Conservation (phyloP, 2,329 filamentous ascomycete species). For the Epichloe glyceriae region DNA sequence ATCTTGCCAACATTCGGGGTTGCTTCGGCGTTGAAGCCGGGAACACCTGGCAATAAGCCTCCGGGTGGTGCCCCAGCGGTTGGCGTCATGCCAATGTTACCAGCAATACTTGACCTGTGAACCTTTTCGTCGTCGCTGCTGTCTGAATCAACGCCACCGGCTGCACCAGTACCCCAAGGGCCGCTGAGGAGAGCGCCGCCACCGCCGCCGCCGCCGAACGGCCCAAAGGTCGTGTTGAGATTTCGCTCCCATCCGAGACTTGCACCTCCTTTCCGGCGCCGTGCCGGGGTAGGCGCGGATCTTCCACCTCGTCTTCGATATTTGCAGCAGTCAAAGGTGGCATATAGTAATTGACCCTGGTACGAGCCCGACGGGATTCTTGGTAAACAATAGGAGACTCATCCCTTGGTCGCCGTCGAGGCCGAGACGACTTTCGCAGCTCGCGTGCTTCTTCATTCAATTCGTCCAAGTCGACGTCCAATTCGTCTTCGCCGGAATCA, state of each 20-base stretch:
- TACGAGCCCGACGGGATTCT: slow-evolving; percentile 39
- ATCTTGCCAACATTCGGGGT: slow-evolving; percentile 82
- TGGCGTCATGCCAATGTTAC: slow-evolving; percentile 50
- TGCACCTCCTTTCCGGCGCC: slow-evolving; percentile 49
- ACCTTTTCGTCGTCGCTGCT: slow-evolving; percentile 88
- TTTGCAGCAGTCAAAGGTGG: slow-evolving; percentile 49
- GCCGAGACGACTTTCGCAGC: slow-evolving; percentile 40
- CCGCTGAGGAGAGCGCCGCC: slow-evolving; percentile 59
- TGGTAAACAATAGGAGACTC: slow-evolving; percentile 46
- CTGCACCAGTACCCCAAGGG: slow-evolving; percentile 59
- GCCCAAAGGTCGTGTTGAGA: slow-evolving; percentile 80
- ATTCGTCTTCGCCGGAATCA: slow-evolving; percentile 44
- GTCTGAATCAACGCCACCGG: slow-evolving; percentile 78
- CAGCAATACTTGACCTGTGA: slow-evolving; percentile 43
- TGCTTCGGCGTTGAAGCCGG: slow-evolving; percentile 30
- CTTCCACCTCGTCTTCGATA: slow-evolving; percentile 61
- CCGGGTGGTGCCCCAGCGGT: slow-evolving; percentile 33
- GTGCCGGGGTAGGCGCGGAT: slow-evolving; percentile 54
- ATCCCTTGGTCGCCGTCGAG: slow-evolving; percentile 37
- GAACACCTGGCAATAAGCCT: slow-evolving; percentile 29
- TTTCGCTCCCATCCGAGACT: slow-evolving; percentile 59
- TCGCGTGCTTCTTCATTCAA: slow-evolving; percentile 54
- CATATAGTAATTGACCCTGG: slow-evolving; percentile 73
- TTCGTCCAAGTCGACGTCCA: slow-evolving; percentile 48
- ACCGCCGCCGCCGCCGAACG: slow-evolving; percentile 78